These are phyloP conservation scores for Cytospora schulzeri DNA, from an alignment of 2,329 filamentous ascomycete species.

Conservation along the genomic window DNA sequence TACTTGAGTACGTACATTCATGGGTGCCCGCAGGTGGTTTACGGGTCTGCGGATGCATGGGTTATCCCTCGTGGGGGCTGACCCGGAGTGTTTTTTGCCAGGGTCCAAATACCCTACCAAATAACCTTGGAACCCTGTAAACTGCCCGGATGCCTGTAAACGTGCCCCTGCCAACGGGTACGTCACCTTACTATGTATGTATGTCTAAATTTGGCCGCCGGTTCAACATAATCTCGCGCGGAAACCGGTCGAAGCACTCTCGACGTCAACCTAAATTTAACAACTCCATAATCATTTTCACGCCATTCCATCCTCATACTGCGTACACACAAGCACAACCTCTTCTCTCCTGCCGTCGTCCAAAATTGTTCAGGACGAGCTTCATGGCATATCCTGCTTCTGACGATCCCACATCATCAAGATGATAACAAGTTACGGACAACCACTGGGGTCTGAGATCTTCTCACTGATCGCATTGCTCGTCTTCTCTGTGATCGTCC, in stretches of 20 bases:
- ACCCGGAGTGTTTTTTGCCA: not conserved
- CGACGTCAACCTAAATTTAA: constrained; percentile 25
- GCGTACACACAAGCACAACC: not conserved
- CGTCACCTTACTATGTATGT: too few relatives aligned
- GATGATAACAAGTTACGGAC: constrained; percentile 36
- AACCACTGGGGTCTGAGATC: constrained; percentile 75
- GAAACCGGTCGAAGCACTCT: constrained; percentile 14
- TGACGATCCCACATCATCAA: constrained; percentile 21
- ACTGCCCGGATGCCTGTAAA: too few relatives aligned
- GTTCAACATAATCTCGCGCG: constrained; percentile 22
- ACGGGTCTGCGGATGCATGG: not conserved
- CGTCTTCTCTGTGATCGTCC: constrained; percentile 72
- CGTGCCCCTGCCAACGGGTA: not conserved
- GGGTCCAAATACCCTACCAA: too few relatives aligned
- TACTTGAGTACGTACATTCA: too few relatives aligned
- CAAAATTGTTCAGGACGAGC: constrained; percentile 7
- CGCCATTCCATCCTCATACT: not conserved
- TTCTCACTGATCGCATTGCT: constrained; percentile 76
- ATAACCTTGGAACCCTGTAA: too few relatives aligned
- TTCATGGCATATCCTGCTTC: constrained; percentile 18
- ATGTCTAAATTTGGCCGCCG: constrained; percentile 14
- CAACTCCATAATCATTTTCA: constrained; percentile 24
- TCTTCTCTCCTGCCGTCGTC: not conserved
- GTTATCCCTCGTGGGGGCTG: not conserved
- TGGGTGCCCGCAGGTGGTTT: too few relatives aligned